Base-by-base conservation (phyloP, 192 early-diverging fungal species). In the Umbelopsis sp. region DNA sequence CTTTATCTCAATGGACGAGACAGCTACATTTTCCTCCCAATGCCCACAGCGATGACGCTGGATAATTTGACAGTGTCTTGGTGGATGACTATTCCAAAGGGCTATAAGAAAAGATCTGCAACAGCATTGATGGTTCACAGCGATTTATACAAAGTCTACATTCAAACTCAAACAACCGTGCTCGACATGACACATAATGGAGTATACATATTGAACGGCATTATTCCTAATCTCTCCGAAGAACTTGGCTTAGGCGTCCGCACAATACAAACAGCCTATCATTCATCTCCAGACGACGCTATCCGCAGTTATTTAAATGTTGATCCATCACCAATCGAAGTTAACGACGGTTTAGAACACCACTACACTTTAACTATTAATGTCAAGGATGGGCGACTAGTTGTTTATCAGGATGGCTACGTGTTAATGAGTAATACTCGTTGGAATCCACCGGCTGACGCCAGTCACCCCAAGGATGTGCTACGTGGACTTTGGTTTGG, bases 401-500 rank as follows among this genome's bases (percentile, higher is more conserved):
- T 66, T 3, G 43, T 81, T 0, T 77, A 77, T 53, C 70, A 74
- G 66, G 79, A 81, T 62, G 79, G 75, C 3, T 54, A 72, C 31
- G 75, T 81, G 11, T 22, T 74, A 20, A 44, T 69, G 31, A 77
- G 74, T 17, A 65, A 59, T 5, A 47, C 41, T 6, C 24, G 44
- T 20, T 81, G 75, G 75, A 32, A 34, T 4, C 47, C 56, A 11
- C 75, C 75, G 1, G 29, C 16, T 34, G 56, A 62, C 26, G 31
- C 26, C 26, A 62, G 14, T 62, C 31, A 56, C 7, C 32, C 20
- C 25, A 62, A 70, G 36, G 72, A 66, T n/a, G 24, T 53, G 3
- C 31, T 81, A 16, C 69, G 66, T 1, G 75, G 79, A 16, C 9
- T 81, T 2, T 81, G 79, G 79, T 62, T 81, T 31, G 79, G 79